These are phyloP conservation scores for Dactylis glomerata DNA, from an alignment of 176 grass and related monocot species.

Conservation along the genomic window DNA sequence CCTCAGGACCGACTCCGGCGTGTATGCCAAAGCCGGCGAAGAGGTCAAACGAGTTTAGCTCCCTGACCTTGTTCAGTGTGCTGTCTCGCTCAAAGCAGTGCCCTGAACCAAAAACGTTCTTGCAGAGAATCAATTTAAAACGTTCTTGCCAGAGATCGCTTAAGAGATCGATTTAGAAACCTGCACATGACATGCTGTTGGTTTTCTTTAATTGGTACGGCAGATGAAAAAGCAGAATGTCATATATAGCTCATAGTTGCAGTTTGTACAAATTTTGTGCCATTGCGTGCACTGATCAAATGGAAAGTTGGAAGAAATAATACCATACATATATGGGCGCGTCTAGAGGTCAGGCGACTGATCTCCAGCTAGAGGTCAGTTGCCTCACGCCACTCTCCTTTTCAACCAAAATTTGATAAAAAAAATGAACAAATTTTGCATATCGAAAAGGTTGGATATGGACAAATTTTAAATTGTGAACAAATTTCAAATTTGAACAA, in stretches of 20 bases:
- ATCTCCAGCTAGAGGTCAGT: no score
- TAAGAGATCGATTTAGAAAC: neutral
- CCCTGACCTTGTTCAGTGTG: neutral
- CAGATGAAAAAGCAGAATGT: neutral
- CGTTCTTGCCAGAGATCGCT: neutral
- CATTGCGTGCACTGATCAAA: neutral
- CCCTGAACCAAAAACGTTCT: neutral
- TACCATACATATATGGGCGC: neutral
- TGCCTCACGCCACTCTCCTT: no score
- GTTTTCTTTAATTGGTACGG: neutral
- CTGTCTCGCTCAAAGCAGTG: neutral
- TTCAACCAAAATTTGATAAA: no score
- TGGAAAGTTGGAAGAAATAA: neutral
- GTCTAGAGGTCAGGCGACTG: no score
- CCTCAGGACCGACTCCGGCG: conserved; percentile 47
- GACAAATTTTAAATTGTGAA: no score
- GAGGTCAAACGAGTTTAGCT: conserved; percentile 53
- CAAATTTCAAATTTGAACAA: no score
- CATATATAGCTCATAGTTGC: neutral
- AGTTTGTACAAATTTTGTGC: neutral
- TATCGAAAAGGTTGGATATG: no score
- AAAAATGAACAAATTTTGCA: no score
- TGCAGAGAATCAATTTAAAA: no score
- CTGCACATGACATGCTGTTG: neutral
- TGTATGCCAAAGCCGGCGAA: conserved; percentile 31